These are phyloP conservation scores for Trametes sp. DNA, from an alignment of 1,284 basidiomycete genomes.

Conservation along the genomic window DNA sequence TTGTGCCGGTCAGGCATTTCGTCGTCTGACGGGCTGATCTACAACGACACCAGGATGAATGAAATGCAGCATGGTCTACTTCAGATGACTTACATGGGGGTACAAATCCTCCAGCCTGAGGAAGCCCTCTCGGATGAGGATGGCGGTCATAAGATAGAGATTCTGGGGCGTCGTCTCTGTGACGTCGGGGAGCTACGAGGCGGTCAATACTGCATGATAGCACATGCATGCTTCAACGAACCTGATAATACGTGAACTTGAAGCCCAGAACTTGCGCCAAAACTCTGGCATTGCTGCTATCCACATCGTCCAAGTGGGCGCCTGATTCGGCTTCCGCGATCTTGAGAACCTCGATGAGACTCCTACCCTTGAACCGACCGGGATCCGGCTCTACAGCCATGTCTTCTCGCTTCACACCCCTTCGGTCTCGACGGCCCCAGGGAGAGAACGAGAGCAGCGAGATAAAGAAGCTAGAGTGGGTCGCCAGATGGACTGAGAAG, in stretches of 20 bases:
- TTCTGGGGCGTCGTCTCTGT: slow-evolving; percentile 71
- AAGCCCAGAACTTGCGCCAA: slow-evolving; percentile 95
- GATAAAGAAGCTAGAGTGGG: slow-evolving; percentile 93
- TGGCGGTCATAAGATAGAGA: slow-evolving; percentile 84
- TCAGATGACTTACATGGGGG: slow-evolving; percentile 68
- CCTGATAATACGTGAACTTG: slow-evolving; percentile 93
- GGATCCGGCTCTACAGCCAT: slow-evolving; percentile 48
- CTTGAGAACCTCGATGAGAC: slow-evolving; percentile 68
- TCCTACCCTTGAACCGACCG: slow-evolving; percentile 62
- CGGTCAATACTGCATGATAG: slow-evolving; percentile 27
- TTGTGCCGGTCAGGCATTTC: slow-evolving; percentile 75
- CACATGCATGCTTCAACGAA: slow-evolving; percentile 44
- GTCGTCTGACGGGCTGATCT: slow-evolving; percentile 81
- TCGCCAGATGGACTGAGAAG: slow-evolving; percentile 81
- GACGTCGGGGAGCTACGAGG: slow-evolving; percentile 58
- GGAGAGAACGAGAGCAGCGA: slow-evolving; percentile 86
- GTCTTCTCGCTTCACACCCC: slow-evolving; percentile 23
- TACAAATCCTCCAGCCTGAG: slow-evolving; percentile 88
- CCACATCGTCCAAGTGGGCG: slow-evolving; percentile 22
- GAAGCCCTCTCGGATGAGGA: slow-evolving; percentile 90
- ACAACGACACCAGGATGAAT: slow-evolving; percentile 20
- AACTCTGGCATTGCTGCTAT: slow-evolving; percentile 60
- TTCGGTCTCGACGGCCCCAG: slow-evolving; percentile 58
- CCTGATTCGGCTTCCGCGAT: slow-evolving; percentile 52
- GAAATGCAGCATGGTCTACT: neutral